These are phyloP conservation scores for Nematocida minor DNA, from an alignment of 371 early-diverging fungal genomes.

Conservation along the genomic window DNA sequence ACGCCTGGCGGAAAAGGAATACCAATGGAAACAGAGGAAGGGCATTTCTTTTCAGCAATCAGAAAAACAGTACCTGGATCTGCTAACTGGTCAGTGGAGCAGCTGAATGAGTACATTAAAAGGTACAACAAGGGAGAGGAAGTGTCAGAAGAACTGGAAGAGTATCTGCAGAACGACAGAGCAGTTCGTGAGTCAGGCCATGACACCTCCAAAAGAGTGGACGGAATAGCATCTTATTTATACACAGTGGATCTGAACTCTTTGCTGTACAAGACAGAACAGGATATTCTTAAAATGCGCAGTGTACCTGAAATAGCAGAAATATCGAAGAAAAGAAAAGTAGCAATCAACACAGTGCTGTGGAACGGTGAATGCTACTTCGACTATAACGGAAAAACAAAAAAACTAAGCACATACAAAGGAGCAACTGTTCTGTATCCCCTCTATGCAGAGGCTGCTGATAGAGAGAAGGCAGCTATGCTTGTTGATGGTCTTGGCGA, in stretches of 20 bases:
- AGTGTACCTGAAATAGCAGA: neutral
- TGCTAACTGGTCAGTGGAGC: constrained; percentile 73
- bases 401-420: constrained; percentile 22
- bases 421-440: constrained; percentile 48
- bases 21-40: constrained; percentile 46
- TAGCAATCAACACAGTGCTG: constrained; percentile 33
- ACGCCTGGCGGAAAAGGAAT: constrained; percentile 48
- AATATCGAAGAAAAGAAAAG: constrained; percentile 49
- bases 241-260: constrained; percentile 73
- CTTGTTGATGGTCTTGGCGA: neutral
- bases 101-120: constrained; percentile 64
- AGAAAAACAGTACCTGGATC: constrained; percentile 66
- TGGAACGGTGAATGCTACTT: constrained; percentile 34
- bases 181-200: constrained; percentile 80
- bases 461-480: constrained; percentile 8
- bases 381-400: constrained; percentile 28
- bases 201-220: constrained; percentile 75
- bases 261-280: constrained; percentile 72
- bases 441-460: constrained; percentile 17
- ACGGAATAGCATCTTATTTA: constrained; percentile 47
- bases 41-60: constrained; percentile 32
- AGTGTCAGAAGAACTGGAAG: constrained; percentile 6
- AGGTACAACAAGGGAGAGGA: constrained; percentile 44
- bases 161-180: constrained; percentile 56
- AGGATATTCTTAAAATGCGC: constrained; percentile 62